phyloP scores from a whole-genome alignment of 441 rosid species.

The Melastoma candidum region DNA sequence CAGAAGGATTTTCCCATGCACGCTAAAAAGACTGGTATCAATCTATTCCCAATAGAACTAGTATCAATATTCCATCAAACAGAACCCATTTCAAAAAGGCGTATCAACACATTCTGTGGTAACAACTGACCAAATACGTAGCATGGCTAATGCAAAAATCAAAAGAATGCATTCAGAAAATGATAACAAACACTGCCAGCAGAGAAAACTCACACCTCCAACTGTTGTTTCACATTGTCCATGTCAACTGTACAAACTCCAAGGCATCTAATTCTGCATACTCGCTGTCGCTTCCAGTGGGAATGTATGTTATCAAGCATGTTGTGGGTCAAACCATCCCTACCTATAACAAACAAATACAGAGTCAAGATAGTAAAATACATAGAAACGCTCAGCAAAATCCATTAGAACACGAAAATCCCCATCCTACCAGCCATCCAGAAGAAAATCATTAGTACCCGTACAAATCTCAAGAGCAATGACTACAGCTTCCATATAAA shows the following conservation, averaged over 20 bases:
- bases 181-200: not conserved
- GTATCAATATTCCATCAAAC: too few species aligned
- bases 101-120: too few species aligned
- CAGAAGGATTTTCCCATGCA: too few species aligned
- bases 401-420: too few species aligned
- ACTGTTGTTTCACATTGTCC: conserved; percentile 76
- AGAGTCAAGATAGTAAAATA: not conserved
- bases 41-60: too few species aligned
- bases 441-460: too few species aligned
- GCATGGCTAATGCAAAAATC: conserved; percentile 3
- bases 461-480: too few species aligned
- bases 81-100: too few species aligned
- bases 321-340: conserved; percentile 95
- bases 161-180: not conserved
- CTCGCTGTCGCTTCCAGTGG: conserved; percentile 78
- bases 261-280: conserved; percentile 80
- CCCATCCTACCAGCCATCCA: too few species aligned
- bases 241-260: conserved; percentile 95
- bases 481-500: too few species aligned
- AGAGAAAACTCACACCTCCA: conserved; percentile 46
- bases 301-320: conserved; percentile 92
- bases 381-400: too few species aligned
- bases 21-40: too few species aligned
- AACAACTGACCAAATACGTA: not conserved
- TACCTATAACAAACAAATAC: conserved; percentile 38